Evolutionary conservation across 768 basidiomycete species (phyloP).

Genomic region (Gloeostereum incarnatum): DNA sequence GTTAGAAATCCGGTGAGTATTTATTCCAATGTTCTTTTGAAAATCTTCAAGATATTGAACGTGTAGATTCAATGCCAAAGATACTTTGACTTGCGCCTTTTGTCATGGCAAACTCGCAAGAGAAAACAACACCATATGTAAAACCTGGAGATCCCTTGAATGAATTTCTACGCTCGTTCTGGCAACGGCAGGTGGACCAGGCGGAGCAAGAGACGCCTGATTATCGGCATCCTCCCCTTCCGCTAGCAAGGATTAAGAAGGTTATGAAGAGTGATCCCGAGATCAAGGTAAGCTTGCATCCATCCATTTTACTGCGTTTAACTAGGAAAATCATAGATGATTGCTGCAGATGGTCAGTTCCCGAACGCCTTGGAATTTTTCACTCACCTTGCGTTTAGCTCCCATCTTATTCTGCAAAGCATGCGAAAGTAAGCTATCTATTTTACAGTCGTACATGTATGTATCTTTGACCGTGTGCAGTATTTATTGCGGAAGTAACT

Average conservation of each 20-base stretch:
- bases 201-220: slow-evolving; percentile 87
- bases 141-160: slow-evolving; percentile 82
- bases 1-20: no score
- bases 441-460: not conserved
- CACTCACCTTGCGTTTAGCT: slow-evolving; percentile 39
- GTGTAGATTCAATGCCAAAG: no score
- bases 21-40: no score
- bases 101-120: slow-evolving; percentile 4
- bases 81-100: no score
- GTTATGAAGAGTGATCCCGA: slow-evolving; percentile 99
- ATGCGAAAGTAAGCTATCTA: slow-evolving; percentile 76
- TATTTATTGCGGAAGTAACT: slow-evolving; percentile 96
- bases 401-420: slow-evolving; percentile 97
- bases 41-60: no score
- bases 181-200: slow-evolving; percentile 81
- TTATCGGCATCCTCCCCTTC: slow-evolving; percentile 80
- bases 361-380: no score
- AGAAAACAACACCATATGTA: slow-evolving; percentile 52
- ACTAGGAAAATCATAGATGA: slow-evolving; percentile 59
- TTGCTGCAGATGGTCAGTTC: slow-evolving; percentile 84
- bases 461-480: slow-evolving; percentile 26
- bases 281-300: slow-evolving; percentile 63
- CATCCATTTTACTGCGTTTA: slow-evolving; percentile 5
- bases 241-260: slow-evolving; percentile 95
- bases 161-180: slow-evolving; percentile 79